Evolutionary conservation across 2,329 filamentous ascomycete genomes (phyloP).

Genomic region (Fusarium miscanthi): DNA sequence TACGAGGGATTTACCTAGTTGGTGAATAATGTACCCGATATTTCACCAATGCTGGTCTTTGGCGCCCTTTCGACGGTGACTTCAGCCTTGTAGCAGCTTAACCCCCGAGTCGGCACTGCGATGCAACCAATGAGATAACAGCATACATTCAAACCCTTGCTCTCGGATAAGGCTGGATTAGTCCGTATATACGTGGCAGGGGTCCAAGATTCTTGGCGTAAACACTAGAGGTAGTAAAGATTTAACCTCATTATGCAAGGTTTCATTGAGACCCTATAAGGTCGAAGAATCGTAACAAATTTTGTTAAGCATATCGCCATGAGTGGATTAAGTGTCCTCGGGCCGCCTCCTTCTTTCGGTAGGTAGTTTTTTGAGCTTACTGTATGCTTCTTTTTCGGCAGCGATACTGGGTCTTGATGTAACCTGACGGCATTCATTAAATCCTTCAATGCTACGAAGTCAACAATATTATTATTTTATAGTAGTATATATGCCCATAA

Average conservation of each 20-base stretch:
- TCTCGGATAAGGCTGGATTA: neutral
- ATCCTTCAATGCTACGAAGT: neutral
- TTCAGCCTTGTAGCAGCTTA: too few relatives aligned
- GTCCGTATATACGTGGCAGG: neutral
- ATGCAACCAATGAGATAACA: neutral
- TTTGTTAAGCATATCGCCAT: too few relatives aligned
- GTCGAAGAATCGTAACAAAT: neutral
- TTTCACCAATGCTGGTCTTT: too few relatives aligned
- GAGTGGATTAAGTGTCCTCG: accelerated
- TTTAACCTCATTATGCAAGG: neutral
- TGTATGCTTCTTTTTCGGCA: neutral
- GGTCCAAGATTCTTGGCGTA: neutral
- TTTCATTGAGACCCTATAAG: neutral
- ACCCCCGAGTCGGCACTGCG: accelerated
- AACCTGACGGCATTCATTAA: neutral
- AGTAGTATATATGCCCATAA: neutral
- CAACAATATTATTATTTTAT: accelerated
- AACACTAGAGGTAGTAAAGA: neutral
- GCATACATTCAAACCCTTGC: neutral
- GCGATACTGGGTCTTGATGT: neutral
- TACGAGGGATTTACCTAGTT: neutral
- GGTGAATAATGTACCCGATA: too few relatives aligned
- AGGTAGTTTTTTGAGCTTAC: neutral
- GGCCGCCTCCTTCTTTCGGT: neutral
- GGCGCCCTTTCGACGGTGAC: too few relatives aligned